Conservation (phyloP, 768 basidiomycete species). For the Daedalea quercina region DNA sequence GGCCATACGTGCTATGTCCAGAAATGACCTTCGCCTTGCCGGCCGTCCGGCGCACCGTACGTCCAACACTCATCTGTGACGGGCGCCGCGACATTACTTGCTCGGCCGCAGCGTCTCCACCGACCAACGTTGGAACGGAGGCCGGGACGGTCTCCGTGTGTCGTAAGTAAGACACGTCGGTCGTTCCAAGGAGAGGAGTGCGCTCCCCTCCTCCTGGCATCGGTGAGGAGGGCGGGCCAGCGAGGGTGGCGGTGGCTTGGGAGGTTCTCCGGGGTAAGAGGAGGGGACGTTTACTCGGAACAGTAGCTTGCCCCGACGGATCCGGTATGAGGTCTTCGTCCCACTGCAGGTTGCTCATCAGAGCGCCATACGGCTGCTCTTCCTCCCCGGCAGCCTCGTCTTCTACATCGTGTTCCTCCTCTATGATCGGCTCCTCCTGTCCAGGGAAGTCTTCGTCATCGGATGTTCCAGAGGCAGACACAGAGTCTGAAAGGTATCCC, state of each 20-base stretch:
- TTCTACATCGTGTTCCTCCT: constrained; percentile 11
- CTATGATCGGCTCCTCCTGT: constrained; percentile 14
- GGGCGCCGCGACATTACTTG: not conserved
- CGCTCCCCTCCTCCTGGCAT: constrained; percentile 12
- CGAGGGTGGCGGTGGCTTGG: not conserved
- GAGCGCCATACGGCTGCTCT: constrained; percentile 8
- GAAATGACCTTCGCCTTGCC: constrained; percentile 9
- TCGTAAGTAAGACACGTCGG: constrained; percentile 5
- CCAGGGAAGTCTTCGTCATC: constrained; percentile 28
- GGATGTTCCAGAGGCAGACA: constrained; percentile 33
- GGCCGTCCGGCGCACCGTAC: constrained; percentile 15
- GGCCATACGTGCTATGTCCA: constrained; percentile 67
- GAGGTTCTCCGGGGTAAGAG: not conserved
- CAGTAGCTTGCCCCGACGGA: not conserved
- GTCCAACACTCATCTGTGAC: constrained; percentile 12
- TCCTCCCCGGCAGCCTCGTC: constrained; percentile 8
- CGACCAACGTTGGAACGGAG: not conserved
- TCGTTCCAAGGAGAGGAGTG: constrained; percentile 15
- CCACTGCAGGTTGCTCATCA: constrained; percentile 20
- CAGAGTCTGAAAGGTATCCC: constrained; percentile 54
- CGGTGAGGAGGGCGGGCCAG: not conserved
- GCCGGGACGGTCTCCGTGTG: not conserved
- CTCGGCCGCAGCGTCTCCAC: not conserved
- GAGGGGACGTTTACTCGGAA: not conserved
- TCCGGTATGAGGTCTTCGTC: constrained; percentile 21